Evolutionary conservation across 306 rosid genomes (phyloP).

Genomic region (Mimosa pudica): DNA sequence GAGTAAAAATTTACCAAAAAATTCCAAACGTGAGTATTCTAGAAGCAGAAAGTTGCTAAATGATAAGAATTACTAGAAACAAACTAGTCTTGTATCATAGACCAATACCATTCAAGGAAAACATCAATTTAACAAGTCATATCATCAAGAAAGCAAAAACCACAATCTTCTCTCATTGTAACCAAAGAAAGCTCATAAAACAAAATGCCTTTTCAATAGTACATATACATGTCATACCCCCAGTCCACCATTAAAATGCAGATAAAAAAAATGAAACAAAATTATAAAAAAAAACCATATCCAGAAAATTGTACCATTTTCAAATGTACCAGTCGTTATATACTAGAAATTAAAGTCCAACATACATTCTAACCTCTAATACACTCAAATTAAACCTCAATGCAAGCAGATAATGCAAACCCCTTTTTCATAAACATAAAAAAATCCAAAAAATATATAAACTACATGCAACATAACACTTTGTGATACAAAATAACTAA

Average conservation of each 20-base stretch:
- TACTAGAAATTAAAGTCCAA: neutral
- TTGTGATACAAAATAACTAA: neutral
- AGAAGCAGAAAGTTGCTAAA: neutral
- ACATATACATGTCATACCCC: neutral
- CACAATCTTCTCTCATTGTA: neutral
- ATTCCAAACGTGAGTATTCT: neutral
- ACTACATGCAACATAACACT: neutral
- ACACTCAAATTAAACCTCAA: neutral
- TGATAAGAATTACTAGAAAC: neutral
- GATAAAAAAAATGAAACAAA: conserved; percentile 32
- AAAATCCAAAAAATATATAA: too few relatives aligned
- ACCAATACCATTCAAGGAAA: conserved; percentile 2
- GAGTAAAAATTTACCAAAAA: neutral
- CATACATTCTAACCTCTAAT: neutral
- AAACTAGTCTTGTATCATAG: neutral
- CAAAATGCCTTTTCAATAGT: neutral
- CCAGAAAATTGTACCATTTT: neutral
- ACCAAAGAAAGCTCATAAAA: neutral
- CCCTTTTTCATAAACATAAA: neutral
- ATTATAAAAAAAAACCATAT: neutral
- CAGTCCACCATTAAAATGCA: neutral
- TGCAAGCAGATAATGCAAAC: neutral
- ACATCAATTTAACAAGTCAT: conserved; percentile 5
- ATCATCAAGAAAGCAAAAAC: neutral
- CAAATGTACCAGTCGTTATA: neutral